Percentiles rank a stretch among this genome's conserved stretches.
These are phyloP conservation scores for Hordeum vulgare DNA, from an alignment of 176 grass and related monocot genomes.

Conservation along the genomic window MorexV3_pseudomolecules_assembly NC_058520.1:119335882-119336381, in stretches of 20 bases:
- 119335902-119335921: slow-evolving; percentile 53
- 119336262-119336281: neutral
- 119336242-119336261: neutral
- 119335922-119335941: slow-evolving; percentile 55
- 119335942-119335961: slow-evolving; percentile 59
- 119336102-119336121: neutral
- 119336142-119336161: neutral
- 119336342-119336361: neutral
- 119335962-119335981: slow-evolving; percentile 47
- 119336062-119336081: neutral
- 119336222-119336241: neutral
- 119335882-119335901: slow-evolving; percentile 43
- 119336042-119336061: neutral
- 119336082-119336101: neutral
- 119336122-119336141: neutral
- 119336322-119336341: neutral
- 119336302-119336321: neutral
- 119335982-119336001: slow-evolving; percentile 71
- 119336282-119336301: slow-evolving; percentile 5
- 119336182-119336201: neutral
- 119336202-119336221: neutral
- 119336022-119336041: slow-evolving; percentile 48
- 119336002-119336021: slow-evolving; percentile 36
- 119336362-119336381: neutral
- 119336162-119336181: neutral